Percentiles rank a stretch among this genome's conserved stretches.
Conservation (phyloP, 257 asterid species). For the Gardenia jasminoides region DNA sequence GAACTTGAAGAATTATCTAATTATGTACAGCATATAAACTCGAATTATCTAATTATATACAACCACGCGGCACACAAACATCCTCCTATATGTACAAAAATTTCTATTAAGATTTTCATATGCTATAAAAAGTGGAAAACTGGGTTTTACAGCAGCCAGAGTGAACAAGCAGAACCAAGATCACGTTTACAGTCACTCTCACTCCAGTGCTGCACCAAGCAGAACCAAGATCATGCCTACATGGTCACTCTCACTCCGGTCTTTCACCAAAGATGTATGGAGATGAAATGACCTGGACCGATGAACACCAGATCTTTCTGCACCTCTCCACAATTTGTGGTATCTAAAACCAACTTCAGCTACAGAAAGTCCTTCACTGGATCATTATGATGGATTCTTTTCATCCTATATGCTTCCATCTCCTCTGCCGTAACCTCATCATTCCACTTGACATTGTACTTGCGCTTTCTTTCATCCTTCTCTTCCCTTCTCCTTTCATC, state of each 20-base stretch:
- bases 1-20: not conserved
- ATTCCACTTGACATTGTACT: conserved; percentile 84
- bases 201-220: not conserved
- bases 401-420: conserved; percentile 82
- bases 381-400: conserved; percentile 73
- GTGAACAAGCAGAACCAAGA: not conserved
- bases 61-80: not conserved
- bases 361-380: conserved; percentile 77
- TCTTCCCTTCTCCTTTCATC: conserved; percentile 75
- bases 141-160: not conserved
- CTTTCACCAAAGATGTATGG: not conserved
- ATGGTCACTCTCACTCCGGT: not conserved
- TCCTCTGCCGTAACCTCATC: conserved; percentile 87
- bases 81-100: not conserved
- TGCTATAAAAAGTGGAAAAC: not conserved
- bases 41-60: not conserved
- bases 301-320: not conserved
- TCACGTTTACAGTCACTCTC: not conserved
- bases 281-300: not conserved
- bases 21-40: not conserved
- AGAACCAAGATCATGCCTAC: not conserved
- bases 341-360: conserved; percentile 18
- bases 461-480: conserved; percentile 86
- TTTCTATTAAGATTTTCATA: not conserved
- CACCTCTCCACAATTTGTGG: not conserved